Conservation (phyloP, 2,329 filamentous ascomycete species). For the Metarhizium guizhouense region DNA sequence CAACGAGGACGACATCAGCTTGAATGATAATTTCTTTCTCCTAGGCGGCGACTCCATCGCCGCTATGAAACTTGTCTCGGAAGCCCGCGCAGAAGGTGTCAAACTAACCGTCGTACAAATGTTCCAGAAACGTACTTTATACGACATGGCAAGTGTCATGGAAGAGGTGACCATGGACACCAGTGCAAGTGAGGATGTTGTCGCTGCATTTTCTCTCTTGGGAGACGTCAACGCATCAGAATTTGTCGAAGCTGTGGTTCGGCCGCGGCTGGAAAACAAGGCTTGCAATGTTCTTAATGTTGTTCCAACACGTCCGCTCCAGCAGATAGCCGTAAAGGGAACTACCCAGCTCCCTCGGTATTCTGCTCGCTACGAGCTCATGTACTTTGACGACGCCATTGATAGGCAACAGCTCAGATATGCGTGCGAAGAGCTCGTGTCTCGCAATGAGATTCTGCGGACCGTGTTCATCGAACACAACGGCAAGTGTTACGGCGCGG, state of each 20-base stretch:
- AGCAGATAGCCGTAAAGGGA: slow-evolving; percentile 48
- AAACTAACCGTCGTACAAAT: slow-evolving; percentile 45
- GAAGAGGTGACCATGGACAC: slow-evolving; percentile 11
- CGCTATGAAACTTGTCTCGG: slow-evolving; percentile 53
- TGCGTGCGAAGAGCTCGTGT: slow-evolving; percentile 46
- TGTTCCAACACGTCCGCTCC: slow-evolving; percentile 48
- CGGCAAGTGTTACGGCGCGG: slow-evolving; percentile 43
- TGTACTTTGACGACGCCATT: slow-evolving; percentile 47
- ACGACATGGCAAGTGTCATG: slow-evolving; percentile 44
- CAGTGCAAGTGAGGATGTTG: neutral
- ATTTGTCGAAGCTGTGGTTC: slow-evolving; percentile 39
- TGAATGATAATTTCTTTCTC: slow-evolving; percentile 51
- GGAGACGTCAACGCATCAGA: slow-evolving; percentile 26
- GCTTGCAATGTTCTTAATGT: slow-evolving; percentile 45
- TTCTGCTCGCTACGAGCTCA: slow-evolving; percentile 54
- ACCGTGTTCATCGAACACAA: slow-evolving; percentile 53
- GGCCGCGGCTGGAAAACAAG: slow-evolving; percentile 40
- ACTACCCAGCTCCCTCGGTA: slow-evolving; percentile 50
- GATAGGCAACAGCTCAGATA: slow-evolving; percentile 37
- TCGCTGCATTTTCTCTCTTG: slow-evolving; percentile 36
- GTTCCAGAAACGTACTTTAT: slow-evolving; percentile 38
- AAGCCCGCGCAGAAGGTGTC: slow-evolving; percentile 37
- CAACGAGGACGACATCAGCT: slow-evolving; percentile 35
- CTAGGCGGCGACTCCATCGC: slow-evolving; percentile 52
- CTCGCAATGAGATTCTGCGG: slow-evolving; percentile 54